These are phyloP conservation scores for Moniliella sp. DNA, from an alignment of 1,284 basidiomycete species.

Conservation along the genomic window DNA sequence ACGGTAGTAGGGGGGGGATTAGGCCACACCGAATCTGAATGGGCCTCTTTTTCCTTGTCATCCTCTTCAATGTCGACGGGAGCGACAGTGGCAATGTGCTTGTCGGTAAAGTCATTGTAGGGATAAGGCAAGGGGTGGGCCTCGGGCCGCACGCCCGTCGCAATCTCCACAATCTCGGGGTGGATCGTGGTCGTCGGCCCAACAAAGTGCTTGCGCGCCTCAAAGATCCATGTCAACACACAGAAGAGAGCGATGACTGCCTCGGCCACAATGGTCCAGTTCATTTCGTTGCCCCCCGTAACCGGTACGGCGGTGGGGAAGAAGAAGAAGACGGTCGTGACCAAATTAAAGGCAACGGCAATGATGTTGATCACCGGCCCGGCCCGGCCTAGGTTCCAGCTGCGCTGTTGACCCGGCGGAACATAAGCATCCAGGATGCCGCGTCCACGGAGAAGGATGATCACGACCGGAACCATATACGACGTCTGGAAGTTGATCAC, in stretches of 20 bases:
- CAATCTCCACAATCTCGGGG: too few relatives aligned
- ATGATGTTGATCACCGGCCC: conserved; percentile 34
- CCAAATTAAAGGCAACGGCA: conserved; percentile 34
- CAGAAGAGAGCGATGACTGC: conserved; percentile 12
- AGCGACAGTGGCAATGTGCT: too few relatives aligned
- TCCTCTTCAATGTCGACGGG: too few relatives aligned
- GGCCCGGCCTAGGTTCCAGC: conserved; percentile 6
- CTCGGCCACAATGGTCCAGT: conserved; percentile 35
- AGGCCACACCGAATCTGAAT: too few relatives aligned
- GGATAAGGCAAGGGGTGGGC: too few relatives aligned
- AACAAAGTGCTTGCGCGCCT: conserved; percentile 10
- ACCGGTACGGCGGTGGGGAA: conserved; percentile 38
- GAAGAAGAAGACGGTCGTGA: conserved; percentile 39
- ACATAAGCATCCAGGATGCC: conserved; percentile 30
- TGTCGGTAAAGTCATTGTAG: too few relatives aligned
- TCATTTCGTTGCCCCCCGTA: conserved; percentile 35
- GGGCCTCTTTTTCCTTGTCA: too few relatives aligned
- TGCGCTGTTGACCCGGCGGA: too few relatives aligned
- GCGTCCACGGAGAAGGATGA: conserved; percentile 36
- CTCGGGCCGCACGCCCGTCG: too few relatives aligned
- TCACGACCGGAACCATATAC: conserved; percentile 35
- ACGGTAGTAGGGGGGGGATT: too few relatives aligned
- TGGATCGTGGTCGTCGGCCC: too few relatives aligned
- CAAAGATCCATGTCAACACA: conserved; percentile 8
- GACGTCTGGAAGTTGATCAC: conserved; percentile 37